Conservation (phyloP, 2,329 filamentous ascomycete genomes). For the Cladosporium sp. region DNA sequence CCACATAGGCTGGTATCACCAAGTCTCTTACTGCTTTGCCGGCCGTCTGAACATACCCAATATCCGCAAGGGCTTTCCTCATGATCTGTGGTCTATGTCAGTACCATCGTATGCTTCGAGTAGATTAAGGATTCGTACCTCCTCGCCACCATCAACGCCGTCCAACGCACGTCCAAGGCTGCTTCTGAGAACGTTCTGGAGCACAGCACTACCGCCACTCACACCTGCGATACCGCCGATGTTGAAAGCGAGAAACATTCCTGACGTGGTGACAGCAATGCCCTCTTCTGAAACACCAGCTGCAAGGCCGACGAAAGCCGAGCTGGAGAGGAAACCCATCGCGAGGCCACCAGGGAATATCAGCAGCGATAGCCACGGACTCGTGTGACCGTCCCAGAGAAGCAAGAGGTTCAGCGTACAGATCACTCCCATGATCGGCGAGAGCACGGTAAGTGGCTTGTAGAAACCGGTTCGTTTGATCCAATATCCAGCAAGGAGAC, state of each 20-base stretch:
- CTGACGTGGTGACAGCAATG: conserved; percentile 54
- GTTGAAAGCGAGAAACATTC: conserved; percentile 50
- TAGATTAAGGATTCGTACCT: conserved; percentile 26
- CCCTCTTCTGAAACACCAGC: conserved; percentile 49
- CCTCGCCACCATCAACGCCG: conserved; percentile 33
- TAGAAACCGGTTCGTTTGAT: conserved; percentile 64
- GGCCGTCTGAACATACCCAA: conserved; percentile 42
- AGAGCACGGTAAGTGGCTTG: conserved; percentile 56
- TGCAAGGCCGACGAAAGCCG: conserved; percentile 54
- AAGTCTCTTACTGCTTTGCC: conserved; percentile 26
- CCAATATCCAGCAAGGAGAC: conserved; percentile 59
- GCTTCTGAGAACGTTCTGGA: conserved; percentile 40
- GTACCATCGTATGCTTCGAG: background rate
- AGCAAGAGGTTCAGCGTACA: conserved; percentile 57
- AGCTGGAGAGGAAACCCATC: conserved; percentile 49
- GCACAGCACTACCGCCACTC: conserved; percentile 42
- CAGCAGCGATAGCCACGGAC: conserved; percentile 58
- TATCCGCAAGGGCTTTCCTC: conserved; percentile 43
- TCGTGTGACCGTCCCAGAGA: conserved; percentile 63
- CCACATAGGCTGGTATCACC: conserved; percentile 33
- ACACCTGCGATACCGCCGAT: conserved; percentile 47
- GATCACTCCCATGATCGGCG: conserved; percentile 52
- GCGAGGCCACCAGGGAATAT: conserved; percentile 61
- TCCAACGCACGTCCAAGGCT: conserved; percentile 39
- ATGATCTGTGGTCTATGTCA: conserved; percentile 41